Conservation (phyloP, 108 stramenopile species). For the Licmophora abbreviata region DNA sequence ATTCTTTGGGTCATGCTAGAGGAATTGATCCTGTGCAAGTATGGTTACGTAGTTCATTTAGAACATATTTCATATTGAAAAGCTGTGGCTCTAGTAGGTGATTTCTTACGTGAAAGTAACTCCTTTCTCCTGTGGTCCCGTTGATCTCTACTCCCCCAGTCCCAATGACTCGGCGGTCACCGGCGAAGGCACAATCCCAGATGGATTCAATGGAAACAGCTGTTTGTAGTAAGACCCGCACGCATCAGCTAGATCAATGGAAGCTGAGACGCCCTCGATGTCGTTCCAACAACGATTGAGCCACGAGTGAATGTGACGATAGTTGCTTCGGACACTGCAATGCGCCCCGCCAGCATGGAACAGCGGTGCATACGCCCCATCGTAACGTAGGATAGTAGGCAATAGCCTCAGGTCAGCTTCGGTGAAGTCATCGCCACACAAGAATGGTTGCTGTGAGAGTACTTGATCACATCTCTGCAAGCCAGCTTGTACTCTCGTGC, state of each 20-base stretch:
- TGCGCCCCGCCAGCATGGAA: constrained; percentile 66
- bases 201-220: constrained; percentile 77
- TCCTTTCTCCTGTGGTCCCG: no score
- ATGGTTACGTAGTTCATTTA: no score
- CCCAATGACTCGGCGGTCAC: constrained; percentile 28
- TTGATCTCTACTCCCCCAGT: no score
- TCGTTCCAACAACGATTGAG: constrained; percentile 39
- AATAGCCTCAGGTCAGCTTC: constrained; percentile 72
- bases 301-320: constrained; percentile 34
- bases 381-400: constrained; percentile 72
- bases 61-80: no score
- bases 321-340: constrained; percentile 25
- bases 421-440: constrained; percentile 49
- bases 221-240: constrained; percentile 64
- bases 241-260: constrained; percentile 69
- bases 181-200: constrained; percentile 53
- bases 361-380: constrained; percentile 73
- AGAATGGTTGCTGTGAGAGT: constrained; percentile 34
- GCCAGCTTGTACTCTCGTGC: constrained; percentile 55
- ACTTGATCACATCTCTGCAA: constrained; percentile 42
- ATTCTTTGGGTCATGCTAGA: no score
- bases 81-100: no score
- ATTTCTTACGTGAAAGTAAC: no score
- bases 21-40: no score
- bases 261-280: constrained; percentile 37